phyloP scores from a whole-genome alignment of 345 rosid species.

The Viola odorata region DNA sequence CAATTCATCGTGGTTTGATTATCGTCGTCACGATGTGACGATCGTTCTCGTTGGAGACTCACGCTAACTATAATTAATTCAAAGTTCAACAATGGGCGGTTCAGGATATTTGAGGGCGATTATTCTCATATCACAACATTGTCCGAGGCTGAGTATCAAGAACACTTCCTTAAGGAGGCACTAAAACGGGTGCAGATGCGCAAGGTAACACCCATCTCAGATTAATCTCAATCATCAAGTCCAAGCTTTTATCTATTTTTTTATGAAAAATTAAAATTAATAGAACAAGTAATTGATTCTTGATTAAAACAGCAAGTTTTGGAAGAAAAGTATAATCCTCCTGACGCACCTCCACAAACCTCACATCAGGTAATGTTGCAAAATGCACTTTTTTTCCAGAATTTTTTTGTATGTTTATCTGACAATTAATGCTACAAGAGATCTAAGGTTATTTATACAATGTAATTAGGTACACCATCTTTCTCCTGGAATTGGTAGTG shows the following conservation, averaged over 20 bases:
- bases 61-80: not conserved
- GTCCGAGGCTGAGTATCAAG: slow-evolving; percentile 26
- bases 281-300: not conserved
- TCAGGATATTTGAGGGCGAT: slow-evolving; percentile 35
- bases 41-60: not conserved
- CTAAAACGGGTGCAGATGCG: slow-evolving; percentile 21
- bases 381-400: not conserved
- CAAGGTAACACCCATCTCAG: slow-evolving; percentile 20
- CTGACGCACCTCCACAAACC: slow-evolving; percentile 4
- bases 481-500: slow-evolving; percentile 11
- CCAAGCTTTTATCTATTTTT: not conserved
- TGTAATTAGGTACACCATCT: slow-evolving; percentile 14
- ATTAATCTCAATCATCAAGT: not conserved
- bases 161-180: slow-evolving; percentile 32
- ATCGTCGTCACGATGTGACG: too few species aligned
- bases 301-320: slow-evolving; percentile 23
- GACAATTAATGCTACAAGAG: not conserved
- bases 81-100: not conserved
- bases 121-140: slow-evolving; percentile 25
- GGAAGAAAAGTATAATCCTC: slow-evolving; percentile 15
- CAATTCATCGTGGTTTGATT: too few species aligned
- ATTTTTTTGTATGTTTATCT: not conserved
- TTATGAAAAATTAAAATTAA: not conserved
- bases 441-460: not conserved
- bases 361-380: slow-evolving; percentile 18